Base-by-base conservation (phyloP, 2,329 filamentous ascomycete genomes). In the Tolypocladium cylindrosporum region DNA sequence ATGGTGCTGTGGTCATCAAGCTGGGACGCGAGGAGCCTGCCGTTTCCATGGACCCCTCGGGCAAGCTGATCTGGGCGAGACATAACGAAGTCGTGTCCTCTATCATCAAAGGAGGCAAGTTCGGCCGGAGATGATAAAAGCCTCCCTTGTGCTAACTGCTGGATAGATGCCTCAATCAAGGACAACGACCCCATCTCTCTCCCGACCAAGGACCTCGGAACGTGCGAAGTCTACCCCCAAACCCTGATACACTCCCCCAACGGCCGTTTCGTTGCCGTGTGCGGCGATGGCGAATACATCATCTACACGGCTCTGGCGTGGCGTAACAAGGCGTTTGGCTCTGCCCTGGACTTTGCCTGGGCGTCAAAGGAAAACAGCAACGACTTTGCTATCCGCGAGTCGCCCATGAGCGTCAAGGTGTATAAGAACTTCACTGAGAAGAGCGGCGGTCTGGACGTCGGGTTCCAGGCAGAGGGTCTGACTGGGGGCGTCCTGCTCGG, bases 381-480 rank as follows among this genome's bases (percentile, higher is more conserved):
- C 72, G 94, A 99, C 72, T 97, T 96, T 69, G 94, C 94, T 43
- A 97, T 99, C 66, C 88, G 94, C 41, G 94, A 99, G 75, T 97
- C 92, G 5, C 77, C 89, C 36, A 96, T 93, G 54, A 96, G 89
- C 67, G 91, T 99, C 67, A 97, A 97, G 79, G 86, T 97, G 41
- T 97, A 94, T 81, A 93, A 94, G 75, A 97, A 97, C 75, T 97
- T 99, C 77, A 88, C 92, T 65, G 94, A 97, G 73, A 93, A 95
- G 75, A 77, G 81, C 36, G 90, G 90, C 58, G 91, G 91, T 11
- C 79, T 99, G 39, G 93, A 99, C 70, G 91, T 97, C 57, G 92
- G 92, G 13, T 99, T 96, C 79, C 89, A 94, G 65, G 93, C 92
- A 1, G 94, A 99, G 63, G 93, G 92, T 19, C 79, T 99, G 53